Percentiles rank a stretch among this genome's conserved stretches.
Evolutionary conservation across 2,329 filamentous ascomycete genomes (phyloP).

Genomic region (Botrytis deweyae): DNA sequence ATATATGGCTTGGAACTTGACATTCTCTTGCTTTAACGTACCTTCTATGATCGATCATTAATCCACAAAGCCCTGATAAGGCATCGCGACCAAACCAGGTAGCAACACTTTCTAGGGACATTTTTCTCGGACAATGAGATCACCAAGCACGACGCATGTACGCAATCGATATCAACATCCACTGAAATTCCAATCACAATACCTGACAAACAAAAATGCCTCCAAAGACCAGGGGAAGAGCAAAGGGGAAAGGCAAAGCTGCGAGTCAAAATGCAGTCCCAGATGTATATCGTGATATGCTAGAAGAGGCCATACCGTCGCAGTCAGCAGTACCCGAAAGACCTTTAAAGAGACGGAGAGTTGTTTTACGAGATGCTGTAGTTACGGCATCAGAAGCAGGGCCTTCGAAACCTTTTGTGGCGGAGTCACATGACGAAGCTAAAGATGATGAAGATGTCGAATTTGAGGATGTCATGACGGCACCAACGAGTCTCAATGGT

Average conservation of each 20-base stretch:
- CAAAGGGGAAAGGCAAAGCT: constrained; percentile 27
- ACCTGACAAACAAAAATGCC: constrained; percentile 23
- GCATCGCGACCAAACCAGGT: no score
- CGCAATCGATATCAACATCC: neutral
- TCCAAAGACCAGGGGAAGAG: constrained; percentile 25
- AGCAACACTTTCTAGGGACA: neutral
- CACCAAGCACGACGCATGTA: neutral
- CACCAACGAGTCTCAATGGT: neutral
- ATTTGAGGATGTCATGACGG: constrained; percentile 38
- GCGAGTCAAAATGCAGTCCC: constrained; percentile 37
- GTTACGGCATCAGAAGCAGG: constrained; percentile 21
- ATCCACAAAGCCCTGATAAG: neutral
- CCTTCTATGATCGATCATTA: neutral
- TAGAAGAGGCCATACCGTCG: constrained; percentile 42
- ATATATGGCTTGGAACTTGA: neutral
- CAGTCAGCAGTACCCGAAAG: constrained; percentile 38
- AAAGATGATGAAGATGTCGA: constrained; percentile 34
- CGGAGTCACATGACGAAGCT: constrained; percentile 24
- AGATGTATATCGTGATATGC: constrained; percentile 47
- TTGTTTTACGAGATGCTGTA: constrained; percentile 24
- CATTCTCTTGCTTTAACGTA: neutral
- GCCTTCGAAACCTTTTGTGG: constrained; percentile 20
- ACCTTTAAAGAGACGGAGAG: constrained; percentile 42
- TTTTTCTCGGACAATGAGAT: neutral
- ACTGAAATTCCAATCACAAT: neutral